Evolutionary conservation across 495 filamentous ascomycete genomes (phyloP), one percentile per base, ranked within the genome.

Genomic region (Podospora pseudoanserina): DNA sequence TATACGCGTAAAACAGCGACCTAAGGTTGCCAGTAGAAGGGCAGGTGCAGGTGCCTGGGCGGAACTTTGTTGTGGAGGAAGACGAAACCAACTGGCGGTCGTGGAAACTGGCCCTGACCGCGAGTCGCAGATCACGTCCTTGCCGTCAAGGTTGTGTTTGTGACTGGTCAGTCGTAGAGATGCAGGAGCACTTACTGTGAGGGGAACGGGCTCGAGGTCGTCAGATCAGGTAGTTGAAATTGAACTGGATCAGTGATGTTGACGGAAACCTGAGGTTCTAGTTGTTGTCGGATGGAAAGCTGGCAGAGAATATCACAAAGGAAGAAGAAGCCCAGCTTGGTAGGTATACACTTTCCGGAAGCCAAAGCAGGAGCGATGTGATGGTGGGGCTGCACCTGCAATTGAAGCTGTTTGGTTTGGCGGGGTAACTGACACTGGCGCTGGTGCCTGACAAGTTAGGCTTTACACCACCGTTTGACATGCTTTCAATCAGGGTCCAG

Each of bases 321-420:
- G 55, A 66, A 32, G 18, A 28, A 18, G 63, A 5, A 57, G 20
- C 19, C 28, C 5, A 18, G 27, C 11, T 60, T 16, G 5, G 30
- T 13, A 26, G 19, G 20, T 28, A 18, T 28, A 5, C 23, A 30
- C 59, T 61, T 61, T 28, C 30, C n/a, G 28, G n/a, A 32, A 63
- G 4, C 27, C 28, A 34, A 34, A 32, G 61, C n/a, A 49, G 1
- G 32, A 23, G 30, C 65, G 60, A 18, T 7, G 23, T 23, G 55
- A 71, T 71, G 69, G 69, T 65, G 69, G 69, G 69, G 69, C 68
- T 65, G 62, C 54, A 27, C 26, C 67, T 49, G 19, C 57, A 53
- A 49, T n/a, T 66, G 61, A 32, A 63, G 61, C 20, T 32, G 27
- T 19, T 32, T 28, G 49, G 28, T 61, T 70, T 70, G 65, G 68